Evolutionary conservation across 1,139 yeast species (phyloP), one percentile per base, ranked within the genome.

Genomic region (Pichia sp.): DNA sequence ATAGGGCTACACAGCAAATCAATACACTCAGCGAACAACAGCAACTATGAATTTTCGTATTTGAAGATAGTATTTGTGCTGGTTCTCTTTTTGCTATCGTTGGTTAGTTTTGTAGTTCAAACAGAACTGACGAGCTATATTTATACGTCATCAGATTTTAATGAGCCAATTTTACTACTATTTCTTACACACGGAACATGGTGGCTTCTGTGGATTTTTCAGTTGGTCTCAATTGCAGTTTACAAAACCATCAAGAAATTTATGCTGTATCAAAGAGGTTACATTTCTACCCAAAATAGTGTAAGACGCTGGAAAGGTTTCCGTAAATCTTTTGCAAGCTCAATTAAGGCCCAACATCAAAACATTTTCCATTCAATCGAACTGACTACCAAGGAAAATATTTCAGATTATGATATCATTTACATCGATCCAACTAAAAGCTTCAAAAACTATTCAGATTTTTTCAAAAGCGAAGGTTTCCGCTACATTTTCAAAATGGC

Each of bases 111-210:
- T 63, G 88, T 86, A 2, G 59, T 73, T 7, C 95, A 86, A 60
- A 86, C 95, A 0, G 95, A 86, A 62, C 69, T 81, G 50, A 86
- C 95, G 1, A 77, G 88, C 4, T 81, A 80, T 48, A 72, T 86
- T 5, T 84, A 86, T 56, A 67, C 71, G 36, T 62, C 69, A 4
- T 60, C 71, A 27, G 74, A 72, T 7, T 85, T 79, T 59, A 64
- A 73, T 46, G 92, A 85, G 58, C 95, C 96, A 0, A 69, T 85
- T 27, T 64, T 85, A 34, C 66, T 84, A 48, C 64, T 86, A 42
- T 68, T 76, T 48, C 66, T 85, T 7, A 87, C 95, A 0, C 96
- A 86, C 58, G 85, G 90, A 1, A 75, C 83, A 16, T 85, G 95
- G 95, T 70, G 79, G 72, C 44, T 74, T 23, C 69, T 85, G 43